Conservation (phyloP, 139 green algal genomes). For the Volvox reticuliferus region DNA sequence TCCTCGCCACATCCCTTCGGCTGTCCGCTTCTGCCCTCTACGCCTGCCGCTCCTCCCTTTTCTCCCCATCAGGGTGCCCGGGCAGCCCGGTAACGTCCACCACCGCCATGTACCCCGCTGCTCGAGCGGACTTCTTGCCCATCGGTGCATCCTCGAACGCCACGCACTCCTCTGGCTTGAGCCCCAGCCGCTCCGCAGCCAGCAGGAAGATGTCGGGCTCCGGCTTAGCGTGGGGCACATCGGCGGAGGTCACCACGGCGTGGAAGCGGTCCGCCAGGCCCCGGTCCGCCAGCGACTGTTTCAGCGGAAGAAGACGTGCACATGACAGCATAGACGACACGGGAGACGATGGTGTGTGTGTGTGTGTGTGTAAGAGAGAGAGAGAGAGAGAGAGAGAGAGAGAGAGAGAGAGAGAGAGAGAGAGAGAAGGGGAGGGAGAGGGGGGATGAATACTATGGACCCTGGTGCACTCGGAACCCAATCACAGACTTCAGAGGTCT, state of each 20-base stretch:
- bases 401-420: too few species aligned
- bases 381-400: too few species aligned
- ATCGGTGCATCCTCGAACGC: conserved; percentile 41
- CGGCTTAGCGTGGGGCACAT: conserved; percentile 38
- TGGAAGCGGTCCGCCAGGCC: conserved; percentile 39
- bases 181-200: conserved; percentile 34
- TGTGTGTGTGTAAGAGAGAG: too few species aligned
- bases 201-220: conserved; percentile 44
- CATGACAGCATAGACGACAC: too few species aligned
- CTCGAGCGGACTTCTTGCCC: conserved; percentile 21
- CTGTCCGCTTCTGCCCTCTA: not conserved
- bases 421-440: too few species aligned
- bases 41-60: not conserved
- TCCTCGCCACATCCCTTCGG: not conserved
- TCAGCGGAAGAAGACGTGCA: too few species aligned
- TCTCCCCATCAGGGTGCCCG: conserved; percentile 12
- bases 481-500: too few species aligned
- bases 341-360: too few species aligned
- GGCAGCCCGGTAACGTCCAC: conserved; percentile 34
- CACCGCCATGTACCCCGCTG: conserved; percentile 23
- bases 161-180: conserved; percentile 26
- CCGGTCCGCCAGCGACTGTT: conserved; percentile 34
- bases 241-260: conserved; percentile 34
- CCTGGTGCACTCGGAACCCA: too few species aligned
- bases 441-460: too few species aligned